Evolutionary conservation across 139 green algal genomes (phyloP).

Genomic region (Raphidocelis subcapitata): DNA sequence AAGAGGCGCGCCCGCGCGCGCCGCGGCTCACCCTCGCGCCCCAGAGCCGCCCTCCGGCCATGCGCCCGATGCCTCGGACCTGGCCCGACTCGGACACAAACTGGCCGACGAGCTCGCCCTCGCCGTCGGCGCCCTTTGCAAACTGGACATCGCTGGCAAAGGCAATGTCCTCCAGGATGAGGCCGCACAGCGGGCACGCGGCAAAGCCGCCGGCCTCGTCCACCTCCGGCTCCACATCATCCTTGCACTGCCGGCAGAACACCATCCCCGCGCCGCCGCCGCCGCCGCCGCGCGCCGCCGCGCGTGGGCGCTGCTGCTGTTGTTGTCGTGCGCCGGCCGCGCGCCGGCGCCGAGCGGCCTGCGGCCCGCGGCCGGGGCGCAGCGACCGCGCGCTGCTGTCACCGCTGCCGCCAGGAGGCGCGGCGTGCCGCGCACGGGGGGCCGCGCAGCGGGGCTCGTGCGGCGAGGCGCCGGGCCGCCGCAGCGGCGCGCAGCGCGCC

Average conservation of each 20-base stretch:
- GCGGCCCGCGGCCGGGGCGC: not conserved
- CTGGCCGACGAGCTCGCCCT: slow-evolving; percentile 75
- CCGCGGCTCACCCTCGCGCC: slow-evolving; percentile 47
- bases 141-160: slow-evolving; percentile 90
- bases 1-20: too few species aligned
- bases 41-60: slow-evolving; percentile 74
- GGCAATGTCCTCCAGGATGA: slow-evolving; percentile 87
- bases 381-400: too few species aligned
- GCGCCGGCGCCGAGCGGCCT: not conserved
- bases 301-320: not conserved
- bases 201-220: slow-evolving; percentile 82
- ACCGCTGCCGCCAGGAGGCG: too few species aligned
- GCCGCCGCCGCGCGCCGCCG: not conserved
- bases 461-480: too few species aligned
- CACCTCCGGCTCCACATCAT: slow-evolving; percentile 63
- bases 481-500: too few species aligned
- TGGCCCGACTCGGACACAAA: slow-evolving; percentile 78
- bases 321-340: not conserved
- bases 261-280: not conserved
- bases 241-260: not conserved
- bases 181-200: slow-evolving; percentile 85
- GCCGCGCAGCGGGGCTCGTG: too few species aligned
- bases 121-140: slow-evolving; percentile 77
- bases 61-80: slow-evolving; percentile 55
- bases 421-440: too few species aligned